phyloP scores from a whole-genome alignment of 805 yeast genomes.

The Nakazawaea siamensis region DNA sequence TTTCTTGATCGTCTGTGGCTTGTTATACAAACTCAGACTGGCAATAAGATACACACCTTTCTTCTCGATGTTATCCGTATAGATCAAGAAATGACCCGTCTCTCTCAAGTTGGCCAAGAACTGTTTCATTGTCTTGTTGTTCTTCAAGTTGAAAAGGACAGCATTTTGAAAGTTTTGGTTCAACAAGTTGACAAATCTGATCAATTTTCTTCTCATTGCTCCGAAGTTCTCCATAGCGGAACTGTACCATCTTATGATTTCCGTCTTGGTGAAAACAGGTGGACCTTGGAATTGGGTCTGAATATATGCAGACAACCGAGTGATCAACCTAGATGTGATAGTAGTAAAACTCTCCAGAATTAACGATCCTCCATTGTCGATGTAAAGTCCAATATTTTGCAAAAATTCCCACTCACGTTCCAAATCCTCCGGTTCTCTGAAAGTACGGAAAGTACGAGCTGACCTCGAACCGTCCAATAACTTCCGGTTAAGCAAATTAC shows the following conservation, averaged over 20 bases:
- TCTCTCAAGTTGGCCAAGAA: constrained; percentile 53
- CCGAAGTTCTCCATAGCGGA: constrained; percentile 66
- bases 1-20: constrained; percentile 33
- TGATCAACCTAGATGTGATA: constrained; percentile 59
- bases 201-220: constrained; percentile 69
- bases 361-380: constrained; percentile 74
- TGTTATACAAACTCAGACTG: constrained; percentile 42
- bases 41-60: constrained; percentile 79
- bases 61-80: constrained; percentile 62
- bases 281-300: constrained; percentile 67
- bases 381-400: constrained; percentile 65
- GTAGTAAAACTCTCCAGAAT: constrained; percentile 71
- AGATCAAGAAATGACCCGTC: constrained; percentile 68
- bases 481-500: constrained; percentile 66
- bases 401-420: constrained; percentile 77
- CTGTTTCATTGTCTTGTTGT: constrained; percentile 32
- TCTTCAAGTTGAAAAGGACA: constrained; percentile 47
- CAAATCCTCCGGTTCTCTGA: constrained; percentile 85
- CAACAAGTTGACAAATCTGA: constrained; percentile 64
- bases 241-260: constrained; percentile 58
- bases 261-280: constrained; percentile 27
- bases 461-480: constrained; percentile 67
- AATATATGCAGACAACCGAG: constrained; percentile 61
- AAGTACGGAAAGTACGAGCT: constrained; percentile 61
- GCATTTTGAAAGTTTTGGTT: constrained; percentile 71